phyloP scores from a whole-genome alignment of 2,329 filamentous ascomycete species.

The Drechslera avenae region DNA sequence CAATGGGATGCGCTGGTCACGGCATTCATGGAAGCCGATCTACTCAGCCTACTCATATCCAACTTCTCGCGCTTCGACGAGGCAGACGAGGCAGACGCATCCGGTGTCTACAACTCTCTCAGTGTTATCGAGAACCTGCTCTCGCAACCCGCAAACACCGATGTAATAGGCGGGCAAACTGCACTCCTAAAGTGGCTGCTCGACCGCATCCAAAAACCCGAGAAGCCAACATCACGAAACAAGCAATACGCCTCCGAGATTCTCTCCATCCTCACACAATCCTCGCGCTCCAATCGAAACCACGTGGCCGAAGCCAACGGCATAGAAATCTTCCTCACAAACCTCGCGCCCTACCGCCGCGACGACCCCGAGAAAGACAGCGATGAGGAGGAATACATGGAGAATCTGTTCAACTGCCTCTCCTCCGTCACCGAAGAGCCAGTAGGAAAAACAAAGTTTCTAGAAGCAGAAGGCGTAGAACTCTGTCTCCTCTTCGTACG shows the following conservation, averaged over 20 bases:
- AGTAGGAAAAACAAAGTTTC: conserved; percentile 76
- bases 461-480: conserved; percentile 91
- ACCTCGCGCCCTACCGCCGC: conserved; percentile 83
- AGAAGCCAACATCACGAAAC: conserved; percentile 78
- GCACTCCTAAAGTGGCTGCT: conserved; percentile 78
- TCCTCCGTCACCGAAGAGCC: conserved; percentile 79
- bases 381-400: conserved; percentile 92
- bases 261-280: conserved; percentile 84
- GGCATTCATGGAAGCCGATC: conserved; percentile 66
- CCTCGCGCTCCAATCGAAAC: conserved; percentile 67
- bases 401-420: conserved; percentile 88
- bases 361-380: conserved; percentile 83
- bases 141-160: conserved; percentile 69
- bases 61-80: conserved; percentile 84
- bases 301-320: conserved; percentile 70
- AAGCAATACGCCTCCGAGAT: conserved; percentile 95
- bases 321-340: conserved; percentile 78
- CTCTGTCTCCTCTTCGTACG: conserved; percentile 89
- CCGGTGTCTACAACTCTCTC: conserved; percentile 85
- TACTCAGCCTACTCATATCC: conserved; percentile 74
- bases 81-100: conserved; percentile 70
- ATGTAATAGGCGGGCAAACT: conserved; percentile 72
- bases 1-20: conserved; percentile 80
- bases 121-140: conserved; percentile 83
- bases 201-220: conserved; percentile 70